Base-by-base conservation (phyloP, 257 asterid species). In the Plantago elongata region DNA sequence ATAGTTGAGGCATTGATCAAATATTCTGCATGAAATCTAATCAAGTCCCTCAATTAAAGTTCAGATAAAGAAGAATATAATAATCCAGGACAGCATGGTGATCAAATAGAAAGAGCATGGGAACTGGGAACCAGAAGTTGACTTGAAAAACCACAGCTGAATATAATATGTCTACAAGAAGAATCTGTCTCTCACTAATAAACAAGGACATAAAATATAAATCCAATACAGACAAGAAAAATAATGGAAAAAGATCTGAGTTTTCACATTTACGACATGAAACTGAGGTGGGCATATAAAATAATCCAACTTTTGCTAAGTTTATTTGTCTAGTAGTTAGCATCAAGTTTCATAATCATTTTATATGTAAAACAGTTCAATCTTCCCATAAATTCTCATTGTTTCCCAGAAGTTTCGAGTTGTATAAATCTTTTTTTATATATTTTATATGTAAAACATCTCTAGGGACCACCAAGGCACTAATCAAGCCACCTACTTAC, bases 181-280 rank as follows among this genome's bases (percentile, higher is more conserved):
- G 18, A 55, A 47, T 51, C 48, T n/a, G 27, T 34, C 57, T 11
- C 43, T 57, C 60, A 13, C 48, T 54, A 54, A 66, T 59, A 37
- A 47, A 51, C 54, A 13, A 52, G 57, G 45, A 43, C 59, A 57
- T 45, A 37, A 63, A 64, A 70, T 54, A 67, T 14, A 15, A 49
- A 13, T 49, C 44, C 37, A 72, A 40, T 62, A 68, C 46, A 40
- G 74, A 76, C 66, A 66, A 69, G 46, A 34, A 42, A 49, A 27
- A 45, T 60, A 61, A 58, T 18, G 59, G 38, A 65, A 22, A 60
- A 71, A 63, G 60, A 69, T 70, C 62, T 22, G 74, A 73, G 64
- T 48, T 43, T 52, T 27, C 82, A 79, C 85, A 73, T 79, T 81
- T 61, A 47, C 16, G 62, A 27, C 79, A 45, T 40, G 48, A 49